Base-by-base conservation (phyloP, 768 basidiomycete species). In the Serpula lacrymans region DNA sequence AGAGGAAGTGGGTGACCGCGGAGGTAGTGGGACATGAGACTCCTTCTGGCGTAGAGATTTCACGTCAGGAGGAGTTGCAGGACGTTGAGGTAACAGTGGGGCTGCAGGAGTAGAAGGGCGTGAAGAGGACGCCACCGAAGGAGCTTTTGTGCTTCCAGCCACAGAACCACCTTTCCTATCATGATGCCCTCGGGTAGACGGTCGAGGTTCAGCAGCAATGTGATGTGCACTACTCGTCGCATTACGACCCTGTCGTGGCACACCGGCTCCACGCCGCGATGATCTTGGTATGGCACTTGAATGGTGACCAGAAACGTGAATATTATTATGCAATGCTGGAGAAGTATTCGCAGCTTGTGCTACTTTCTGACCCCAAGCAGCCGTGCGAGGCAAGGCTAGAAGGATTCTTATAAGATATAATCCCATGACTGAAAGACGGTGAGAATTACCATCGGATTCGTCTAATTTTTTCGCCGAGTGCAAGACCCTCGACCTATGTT, bases 331-430 rank as follows among this genome's bases (percentile, higher is more conserved):
- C n/a, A n/a, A n/a, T n/a, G n/a, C n/a, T n/a, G n/a, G n/a, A n/a
- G n/a, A n/a, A n/a, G n/a, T n/a, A n/a, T n/a, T n/a, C n/a, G n/a
- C n/a, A n/a, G n/a, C n/a, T n/a, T n/a, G n/a, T n/a, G n/a, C 21
- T 42, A 50, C 59, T 59, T 74, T 75, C 32, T 72, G 69, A 11
- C 72, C 80, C 82, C 82, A 83, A 21, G 79, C 75, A 16, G 80
- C 78, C 8, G 73, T 72, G 42, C 80, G 82, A 40, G 90, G 90
- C 32, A 92, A 65, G 32, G 75, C 78, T 53, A 66, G 54, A 57
- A 17, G 13, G 59, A 53, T 42, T 25, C 22, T 26, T 17, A 18
- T 24, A 37, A 47, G 37, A 26, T 31, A 35, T 37, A 30, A 46
- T 35, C 33, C 32, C 23, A 44, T 49, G 22, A 43, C 41, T 36